Evolutionary conservation across 768 basidiomycete genomes (phyloP).

Genomic region (Obba rivulosa): DNA sequence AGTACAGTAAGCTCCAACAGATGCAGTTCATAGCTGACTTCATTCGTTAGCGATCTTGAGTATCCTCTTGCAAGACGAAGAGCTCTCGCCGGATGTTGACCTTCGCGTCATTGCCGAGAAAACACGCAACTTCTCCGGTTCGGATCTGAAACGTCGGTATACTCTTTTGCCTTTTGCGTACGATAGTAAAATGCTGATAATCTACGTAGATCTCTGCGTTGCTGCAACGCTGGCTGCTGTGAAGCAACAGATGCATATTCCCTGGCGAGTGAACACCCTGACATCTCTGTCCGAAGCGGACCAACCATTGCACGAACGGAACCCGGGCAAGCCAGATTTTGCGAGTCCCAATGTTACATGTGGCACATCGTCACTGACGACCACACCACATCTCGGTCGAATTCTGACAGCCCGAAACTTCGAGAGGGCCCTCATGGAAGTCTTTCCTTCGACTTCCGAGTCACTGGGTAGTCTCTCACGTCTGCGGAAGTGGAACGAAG

Average conservation of each 20-base stretch:
- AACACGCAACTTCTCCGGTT: conserved; percentile 88
- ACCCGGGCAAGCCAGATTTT: no score
- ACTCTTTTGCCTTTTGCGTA: background rate
- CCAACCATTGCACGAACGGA: background rate
- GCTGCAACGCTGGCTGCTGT: conserved; percentile 88
- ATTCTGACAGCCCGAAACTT: conserved; percentile 61
- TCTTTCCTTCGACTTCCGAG: conserved; percentile 86
- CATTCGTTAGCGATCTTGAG: conserved; percentile 67
- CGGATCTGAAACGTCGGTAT: conserved; percentile 85
- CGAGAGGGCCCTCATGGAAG: conserved; percentile 79
- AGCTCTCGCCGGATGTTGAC: conserved; percentile 58
- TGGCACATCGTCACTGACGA: no score
- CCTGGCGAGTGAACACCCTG: no score
- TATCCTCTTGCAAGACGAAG: conserved; percentile 82
- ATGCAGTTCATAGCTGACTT: background rate
- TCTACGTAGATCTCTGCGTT: conserved; percentile 77
- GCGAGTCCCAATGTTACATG: no score
- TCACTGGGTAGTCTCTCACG: conserved; percentile 69
- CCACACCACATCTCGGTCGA: conserved; percentile 7
- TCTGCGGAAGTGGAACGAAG: conserved; percentile 86
- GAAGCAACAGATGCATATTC: conserved; percentile 77
- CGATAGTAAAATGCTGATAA: background rate
- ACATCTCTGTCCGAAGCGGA: conserved; percentile 1
- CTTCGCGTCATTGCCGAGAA: conserved; percentile 56
- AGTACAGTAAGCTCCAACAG: conserved; percentile 45